A percentile compares a stretch with the other conserved stretches of the same genome.
Evolutionary conservation across 1,139 yeast species (phyloP).

Genomic region (Taiozyma onychis): DNA sequence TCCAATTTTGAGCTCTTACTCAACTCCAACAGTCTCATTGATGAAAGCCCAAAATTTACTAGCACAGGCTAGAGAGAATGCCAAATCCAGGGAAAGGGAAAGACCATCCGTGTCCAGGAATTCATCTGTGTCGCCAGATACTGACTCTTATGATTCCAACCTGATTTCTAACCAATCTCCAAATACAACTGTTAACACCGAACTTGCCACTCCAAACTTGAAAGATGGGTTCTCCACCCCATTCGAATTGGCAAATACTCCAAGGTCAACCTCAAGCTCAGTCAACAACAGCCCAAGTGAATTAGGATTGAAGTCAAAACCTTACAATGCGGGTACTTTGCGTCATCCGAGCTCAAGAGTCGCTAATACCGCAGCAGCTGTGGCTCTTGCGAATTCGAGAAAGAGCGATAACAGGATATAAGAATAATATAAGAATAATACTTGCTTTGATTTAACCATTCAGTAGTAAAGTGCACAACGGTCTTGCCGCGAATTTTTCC

Average conservation of each 20-base stretch:
- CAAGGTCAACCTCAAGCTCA: constrained; percentile 27
- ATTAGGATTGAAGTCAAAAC: constrained; percentile 18
- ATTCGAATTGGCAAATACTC: constrained; percentile 52
- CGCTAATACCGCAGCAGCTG: constrained; percentile 13
- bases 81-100: constrained; percentile 55
- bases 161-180: constrained; percentile 17
- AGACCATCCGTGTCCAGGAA: constrained; percentile 20
- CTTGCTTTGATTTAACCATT: neutral
- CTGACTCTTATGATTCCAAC: constrained; percentile 23
- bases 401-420: neutral
- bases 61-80: constrained; percentile 75
- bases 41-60: constrained; percentile 81
- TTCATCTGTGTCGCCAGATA: constrained; percentile 22
- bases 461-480: neutral
- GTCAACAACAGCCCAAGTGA: constrained; percentile 15
- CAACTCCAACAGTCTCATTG: constrained; percentile 88
- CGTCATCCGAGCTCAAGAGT: constrained; percentile 19
- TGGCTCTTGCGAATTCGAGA: constrained; percentile 6
- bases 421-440: neutral
- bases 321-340: constrained; percentile 15
- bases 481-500: neutral
- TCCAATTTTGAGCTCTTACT: constrained; percentile 92
- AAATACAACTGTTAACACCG: constrained; percentile 22
- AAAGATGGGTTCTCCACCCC: constrained; percentile 53
- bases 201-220: constrained; percentile 15